Base-by-base conservation (phyloP, 1,284 basidiomycete genomes). In the Paramarasmius palmivorus region DNA sequence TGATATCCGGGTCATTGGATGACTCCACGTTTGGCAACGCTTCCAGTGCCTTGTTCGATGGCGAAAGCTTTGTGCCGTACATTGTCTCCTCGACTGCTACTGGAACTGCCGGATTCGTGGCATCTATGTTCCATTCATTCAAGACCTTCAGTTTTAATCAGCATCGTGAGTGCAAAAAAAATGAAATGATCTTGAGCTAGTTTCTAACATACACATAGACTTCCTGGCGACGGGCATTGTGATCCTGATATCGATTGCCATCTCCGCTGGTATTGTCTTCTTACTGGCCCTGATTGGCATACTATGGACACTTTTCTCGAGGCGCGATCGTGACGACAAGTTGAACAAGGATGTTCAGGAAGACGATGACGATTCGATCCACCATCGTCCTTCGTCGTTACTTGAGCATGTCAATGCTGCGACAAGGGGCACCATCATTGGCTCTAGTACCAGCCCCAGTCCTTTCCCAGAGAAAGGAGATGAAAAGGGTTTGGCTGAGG, bases 191-290 rank as follows among this genome's bases (percentile, higher is more conserved):
- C 41, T 23, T n/a, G 10, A 23, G 15, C 22, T 22, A 22, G 15
- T 46, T 17, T n/a, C 19, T 29, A 7, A 40, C 39, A 17, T 40
- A 39, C 35, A 54, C 37, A 4, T 59, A 93, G 93, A 86, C 67
- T 92, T 89, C 79, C 83, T 98, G 49, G 93, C 94, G 1, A 85
- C 87, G 22, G 97, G 95, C 2, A 81, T 98, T 36, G 93, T 99
- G 52, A 98, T 99, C 58, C 81, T 98, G 37, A 95, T 99, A 61
- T 96, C 94, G 4, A 98, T 99, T 61, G 96, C 95, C 26, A 97
- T 98, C 59, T 88, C 93, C 3, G 93, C 95, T 9, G 96, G 95
- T 23, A 85, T 98, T 22, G 93, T 99, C 50, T 95, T 99, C 74
- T 74, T 98, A 1, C 79, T 98, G 20, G 90, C 93, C 14, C 74